phyloP scores from a whole-genome alignment of 1,139 yeast genomes.

The Suhomyces anneliseae region DNA sequence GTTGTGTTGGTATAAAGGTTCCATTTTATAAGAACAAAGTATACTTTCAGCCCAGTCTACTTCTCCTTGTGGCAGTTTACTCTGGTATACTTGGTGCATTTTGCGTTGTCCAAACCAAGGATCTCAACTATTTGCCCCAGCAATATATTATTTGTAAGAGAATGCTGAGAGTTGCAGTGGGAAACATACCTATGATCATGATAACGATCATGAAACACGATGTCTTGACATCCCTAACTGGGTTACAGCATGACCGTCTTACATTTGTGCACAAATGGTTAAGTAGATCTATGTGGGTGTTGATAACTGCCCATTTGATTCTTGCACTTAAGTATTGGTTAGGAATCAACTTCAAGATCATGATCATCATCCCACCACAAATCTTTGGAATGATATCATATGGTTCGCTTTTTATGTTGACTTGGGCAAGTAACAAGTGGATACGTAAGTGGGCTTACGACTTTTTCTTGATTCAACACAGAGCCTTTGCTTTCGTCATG shows the following conservation, averaged over 20 bases:
- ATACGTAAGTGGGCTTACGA: slow-evolving; percentile 45
- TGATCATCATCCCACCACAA: slow-evolving; percentile 51
- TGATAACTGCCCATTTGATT: slow-evolving; percentile 39
- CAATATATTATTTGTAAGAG: slow-evolving; percentile 45
- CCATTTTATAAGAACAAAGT: slow-evolving; percentile 18
- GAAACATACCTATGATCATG: slow-evolving; percentile 41
- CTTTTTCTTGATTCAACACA: slow-evolving; percentile 45
- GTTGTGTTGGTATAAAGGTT: slow-evolving; percentile 22
- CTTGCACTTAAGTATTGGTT: slow-evolving; percentile 43
- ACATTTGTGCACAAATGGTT: slow-evolving; percentile 47
- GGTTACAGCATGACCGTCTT: slow-evolving; percentile 43
- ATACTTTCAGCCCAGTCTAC: slow-evolving; percentile 45
- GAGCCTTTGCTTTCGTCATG: slow-evolving; percentile 45
- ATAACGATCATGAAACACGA: slow-evolving; percentile 42
- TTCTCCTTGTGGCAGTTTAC: slow-evolving; percentile 28
- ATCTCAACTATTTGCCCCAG: slow-evolving; percentile 40
- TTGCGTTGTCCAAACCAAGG: slow-evolving; percentile 31
- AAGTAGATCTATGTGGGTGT: slow-evolving; percentile 39
- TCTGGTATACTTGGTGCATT: slow-evolving; percentile 31
- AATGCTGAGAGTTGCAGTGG: slow-evolving; percentile 43
- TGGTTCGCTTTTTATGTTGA: slow-evolving; percentile 35
- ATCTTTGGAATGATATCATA: slow-evolving; percentile 52
- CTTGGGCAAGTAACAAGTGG: slow-evolving; percentile 38
- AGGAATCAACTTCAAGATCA: slow-evolving; percentile 34
- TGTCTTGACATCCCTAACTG: slow-evolving; percentile 39